A percentile compares a stretch with the other conserved stretches of the same genome.
Evolutionary conservation across 805 yeast genomes (phyloP).

Genomic region (Torulaspora delbrueckii): DNA sequence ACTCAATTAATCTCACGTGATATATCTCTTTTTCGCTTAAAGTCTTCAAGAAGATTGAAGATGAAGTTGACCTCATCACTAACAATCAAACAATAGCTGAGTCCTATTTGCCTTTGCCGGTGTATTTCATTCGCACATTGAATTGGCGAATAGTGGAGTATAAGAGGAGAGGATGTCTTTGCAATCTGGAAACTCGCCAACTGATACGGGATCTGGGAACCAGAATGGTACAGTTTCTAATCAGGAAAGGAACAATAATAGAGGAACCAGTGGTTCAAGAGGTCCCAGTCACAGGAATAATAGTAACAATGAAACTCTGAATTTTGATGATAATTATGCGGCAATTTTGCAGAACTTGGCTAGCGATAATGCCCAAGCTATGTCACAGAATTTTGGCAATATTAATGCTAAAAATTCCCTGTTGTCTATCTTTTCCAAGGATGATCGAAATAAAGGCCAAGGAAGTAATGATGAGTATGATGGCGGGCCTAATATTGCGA

Average conservation of each 20-base stretch:
- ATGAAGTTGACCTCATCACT: neutral
- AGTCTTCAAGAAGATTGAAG: neutral
- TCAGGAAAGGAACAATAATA: neutral
- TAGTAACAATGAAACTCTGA: slow-evolving; percentile 21
- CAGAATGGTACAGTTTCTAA: neutral
- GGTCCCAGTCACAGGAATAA: slow-evolving; percentile 6
- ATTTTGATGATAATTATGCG: slow-evolving; percentile 27
- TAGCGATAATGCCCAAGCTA: slow-evolving; percentile 14
- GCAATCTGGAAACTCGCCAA: slow-evolving; percentile 5
- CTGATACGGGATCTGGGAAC: slow-evolving; percentile 1
- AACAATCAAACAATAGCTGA: neutral
- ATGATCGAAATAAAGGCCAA: neutral
- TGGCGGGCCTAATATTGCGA: neutral
- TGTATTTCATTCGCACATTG: neutral
- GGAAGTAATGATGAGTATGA: neutral
- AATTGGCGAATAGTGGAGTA: neutral
- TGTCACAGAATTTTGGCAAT: slow-evolving; percentile 5
- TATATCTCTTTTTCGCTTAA: too few species aligned
- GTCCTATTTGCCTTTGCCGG: neutral
- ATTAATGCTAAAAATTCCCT: slow-evolving; percentile 5
- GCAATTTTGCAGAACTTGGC: slow-evolving; percentile 25
- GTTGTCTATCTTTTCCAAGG: neutral
- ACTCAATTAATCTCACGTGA: neutral
- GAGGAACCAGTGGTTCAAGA: neutral
- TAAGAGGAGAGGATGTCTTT: slow-evolving; percentile 5